Percentiles rank a stretch among this genome's conserved stretches.
Conservation (phyloP, 352 stramenopile genomes). For the Blastocystis sp. region DNA sequence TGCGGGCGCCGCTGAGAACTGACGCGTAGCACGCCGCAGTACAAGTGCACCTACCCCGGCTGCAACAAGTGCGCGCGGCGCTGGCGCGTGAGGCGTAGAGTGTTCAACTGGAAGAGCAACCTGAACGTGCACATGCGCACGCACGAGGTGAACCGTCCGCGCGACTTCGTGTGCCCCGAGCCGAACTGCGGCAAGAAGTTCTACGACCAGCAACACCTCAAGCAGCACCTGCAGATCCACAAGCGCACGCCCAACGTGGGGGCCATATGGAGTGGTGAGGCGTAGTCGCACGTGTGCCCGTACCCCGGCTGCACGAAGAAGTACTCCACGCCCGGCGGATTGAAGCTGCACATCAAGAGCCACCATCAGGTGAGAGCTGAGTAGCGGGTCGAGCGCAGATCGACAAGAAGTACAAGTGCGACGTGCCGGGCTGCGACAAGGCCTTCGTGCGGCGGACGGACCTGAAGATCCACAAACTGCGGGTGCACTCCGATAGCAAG, state of each 20-base stretch:
- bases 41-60: slow-evolving; percentile 34
- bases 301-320: slow-evolving; percentile 60
- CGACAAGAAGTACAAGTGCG: slow-evolving; percentile 69
- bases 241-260: slow-evolving; percentile 55
- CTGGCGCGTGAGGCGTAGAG: background rate
- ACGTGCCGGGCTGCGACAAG: slow-evolving; percentile 56
- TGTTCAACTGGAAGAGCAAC: slow-evolving; percentile 68
- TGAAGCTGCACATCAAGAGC: slow-evolving; percentile 61
- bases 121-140: slow-evolving; percentile 62
- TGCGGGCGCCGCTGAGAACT: background rate
- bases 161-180: slow-evolving; percentile 45
- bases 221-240: slow-evolving; percentile 60
- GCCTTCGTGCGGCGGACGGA: slow-evolving; percentile 66
- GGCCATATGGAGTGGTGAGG: background rate
- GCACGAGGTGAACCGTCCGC: slow-evolving; percentile 12
- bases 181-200: slow-evolving; percentile 60
- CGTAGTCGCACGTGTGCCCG: slow-evolving; percentile 37
- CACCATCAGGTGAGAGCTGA: slow-evolving; percentile 32
- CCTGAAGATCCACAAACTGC: slow-evolving; percentile 65
- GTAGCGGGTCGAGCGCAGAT: background rate
- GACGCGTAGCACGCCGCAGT: background rate
- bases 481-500: slow-evolving; percentile 62
- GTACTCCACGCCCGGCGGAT: slow-evolving; percentile 58
- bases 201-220: slow-evolving; percentile 66
- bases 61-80: slow-evolving; percentile 47